Conservation (phyloP, 805 yeast species). For the Teunomyces cretensis region DNA sequence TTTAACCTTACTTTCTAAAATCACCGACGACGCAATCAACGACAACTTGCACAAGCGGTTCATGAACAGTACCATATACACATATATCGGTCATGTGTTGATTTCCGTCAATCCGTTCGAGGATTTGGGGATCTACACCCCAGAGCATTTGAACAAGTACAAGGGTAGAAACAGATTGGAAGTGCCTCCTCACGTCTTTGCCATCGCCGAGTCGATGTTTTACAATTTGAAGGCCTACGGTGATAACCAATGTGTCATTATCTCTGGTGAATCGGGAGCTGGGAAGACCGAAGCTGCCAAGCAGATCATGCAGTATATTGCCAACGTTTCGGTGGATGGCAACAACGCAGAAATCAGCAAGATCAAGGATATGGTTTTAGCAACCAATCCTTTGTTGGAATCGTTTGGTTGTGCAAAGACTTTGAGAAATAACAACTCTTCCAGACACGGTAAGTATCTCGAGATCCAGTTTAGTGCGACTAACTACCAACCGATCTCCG, state of each 20-base stretch:
- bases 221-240: conserved; percentile 91
- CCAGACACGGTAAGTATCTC: conserved; percentile 90
- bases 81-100: conserved; percentile 90
- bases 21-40: conserved; percentile 88
- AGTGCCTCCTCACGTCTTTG: conserved; percentile 97
- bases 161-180: conserved; percentile 92
- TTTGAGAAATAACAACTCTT: conserved; percentile 81
- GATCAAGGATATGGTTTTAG: conserved; percentile 95
- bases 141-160: conserved; percentile 68
- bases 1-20: conserved; percentile 81
- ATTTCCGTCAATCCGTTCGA: conserved; percentile 96
- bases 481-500: conserved; percentile 86
- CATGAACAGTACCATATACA: conserved; percentile 85
- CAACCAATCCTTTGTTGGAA: conserved; percentile 90
- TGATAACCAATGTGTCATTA: conserved; percentile 95
- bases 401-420: conserved; percentile 95
- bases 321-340: conserved; percentile 72
- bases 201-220: conserved; percentile 96
- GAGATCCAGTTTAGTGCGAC: conserved; percentile 79
- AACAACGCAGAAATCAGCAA: conserved; percentile 71
- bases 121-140: conserved; percentile 93
- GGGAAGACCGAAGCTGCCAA: conserved; percentile 98
- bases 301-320: conserved; percentile 95
- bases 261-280: conserved; percentile 97
- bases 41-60: conserved; percentile 89